Base-by-base conservation (phyloP, 2,329 filamentous ascomycete genomes). In the Mycosphaerella sp. region DNA sequence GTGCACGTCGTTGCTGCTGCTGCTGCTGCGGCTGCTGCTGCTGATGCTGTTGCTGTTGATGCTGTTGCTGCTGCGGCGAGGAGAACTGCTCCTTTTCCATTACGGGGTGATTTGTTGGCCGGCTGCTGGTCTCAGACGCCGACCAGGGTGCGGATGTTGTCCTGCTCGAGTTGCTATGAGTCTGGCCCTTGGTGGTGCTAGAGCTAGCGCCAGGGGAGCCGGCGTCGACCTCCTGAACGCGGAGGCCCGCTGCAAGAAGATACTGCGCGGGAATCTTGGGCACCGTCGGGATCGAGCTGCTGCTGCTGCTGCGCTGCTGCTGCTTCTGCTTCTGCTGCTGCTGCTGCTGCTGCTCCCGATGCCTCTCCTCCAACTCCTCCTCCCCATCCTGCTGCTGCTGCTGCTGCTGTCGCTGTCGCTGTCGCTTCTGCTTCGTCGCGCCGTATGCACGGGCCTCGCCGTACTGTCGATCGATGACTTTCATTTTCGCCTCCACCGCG, bases 161-260 rank as follows among this genome's bases (percentile, higher is more conserved):
- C 7, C 9, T 34, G 30, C 13, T 34, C 30, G 30, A 34, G 13
- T 4, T 10, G 30, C 13, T n/a, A 12, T 12, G 30, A 8, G 13
- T 34, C 30, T n/a, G n/a, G n/a, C n/a, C n/a, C n/a, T n/a, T n/a
- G n/a, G n/a, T n/a, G n/a, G n/a, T n/a, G n/a, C n/a, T n/a, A n/a
- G n/a, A n/a, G n/a, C n/a, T 6, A 25, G 21, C 21, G 21, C 21
- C 21, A 25, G 21, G 21, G 21, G 21, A 25, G 21, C 21, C 21
- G 21, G 21, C 21, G 21, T 6, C 21, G 21, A 25, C 21, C 21
- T 25, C 21, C 21, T 25, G 21, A 25, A 25, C 21, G 21, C 21
- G 21, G 21, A 25, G 21, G 21, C 21, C 21, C 21, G 21, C 44
- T 28, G 44, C 35, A 47, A 47, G 36, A 47, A 47, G 36, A 36